Evolutionary conservation across 495 filamentous ascomycete species (phyloP).

Genomic region (Aspergillus cristatus): DNA sequence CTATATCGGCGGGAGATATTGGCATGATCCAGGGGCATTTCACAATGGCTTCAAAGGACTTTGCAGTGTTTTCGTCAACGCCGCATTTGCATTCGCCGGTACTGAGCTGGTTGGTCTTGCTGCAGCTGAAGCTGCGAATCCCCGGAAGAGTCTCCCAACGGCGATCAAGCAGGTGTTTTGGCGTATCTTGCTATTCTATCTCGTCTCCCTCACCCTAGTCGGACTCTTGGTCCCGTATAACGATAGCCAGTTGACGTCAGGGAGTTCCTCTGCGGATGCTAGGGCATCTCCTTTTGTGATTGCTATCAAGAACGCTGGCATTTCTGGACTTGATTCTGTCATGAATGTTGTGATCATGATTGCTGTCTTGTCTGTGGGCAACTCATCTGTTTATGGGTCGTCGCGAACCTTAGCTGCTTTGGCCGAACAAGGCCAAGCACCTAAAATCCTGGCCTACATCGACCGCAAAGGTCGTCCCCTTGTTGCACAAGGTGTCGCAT

Average conservation of each 20-base stretch:
- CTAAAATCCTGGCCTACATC: constrained; percentile 66
- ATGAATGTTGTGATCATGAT: constrained; percentile 91
- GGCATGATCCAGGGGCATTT: constrained; percentile 81
- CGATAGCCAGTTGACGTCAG: constrained; percentile 50
- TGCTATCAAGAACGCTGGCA: constrained; percentile 72
- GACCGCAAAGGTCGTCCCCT: constrained; percentile 78
- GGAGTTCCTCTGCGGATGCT: constrained; percentile 48
- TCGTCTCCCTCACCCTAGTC: constrained; percentile 63
- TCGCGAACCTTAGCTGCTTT: constrained; percentile 80
- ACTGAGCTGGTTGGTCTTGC: constrained; percentile 92
- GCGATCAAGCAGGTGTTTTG: constrained; percentile 94
- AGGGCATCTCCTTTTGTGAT: constrained; percentile 85
- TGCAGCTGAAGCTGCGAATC: constrained; percentile 80
- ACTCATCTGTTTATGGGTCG: constrained; percentile 78
- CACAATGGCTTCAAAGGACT: constrained; percentile 90
- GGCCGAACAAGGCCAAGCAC: constrained; percentile 78
- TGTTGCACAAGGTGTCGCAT: constrained; percentile 59
- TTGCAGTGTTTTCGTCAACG: constrained; percentile 87
- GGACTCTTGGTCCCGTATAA: constrained; percentile 67
- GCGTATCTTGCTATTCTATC: constrained; percentile 85
- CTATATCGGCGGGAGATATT: constrained; percentile 80
- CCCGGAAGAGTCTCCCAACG: constrained; percentile 74
- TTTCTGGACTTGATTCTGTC: constrained; percentile 63
- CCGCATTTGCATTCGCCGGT: constrained; percentile 85
- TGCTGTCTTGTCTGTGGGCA: constrained; percentile 79